phyloP scores from a whole-genome alignment of 2,329 filamentous ascomycete species.

The Pseudogymnoascus sp. region DNA sequence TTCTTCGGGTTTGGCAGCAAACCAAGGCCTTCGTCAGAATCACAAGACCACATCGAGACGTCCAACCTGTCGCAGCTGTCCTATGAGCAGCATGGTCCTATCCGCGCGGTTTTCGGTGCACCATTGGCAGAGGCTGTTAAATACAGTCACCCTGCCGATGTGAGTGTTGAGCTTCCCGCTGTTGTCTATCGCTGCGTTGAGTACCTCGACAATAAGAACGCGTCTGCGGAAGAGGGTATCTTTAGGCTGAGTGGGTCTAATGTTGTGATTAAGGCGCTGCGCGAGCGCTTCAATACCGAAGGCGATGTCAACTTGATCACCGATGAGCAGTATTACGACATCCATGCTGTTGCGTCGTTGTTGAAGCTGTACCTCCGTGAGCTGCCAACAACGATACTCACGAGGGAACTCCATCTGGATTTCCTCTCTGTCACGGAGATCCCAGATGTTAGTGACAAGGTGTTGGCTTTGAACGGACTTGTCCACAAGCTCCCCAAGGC shows the following conservation, averaged over 20 bases:
- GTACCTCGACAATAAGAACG: slow-evolving; percentile 78
- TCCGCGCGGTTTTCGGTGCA: slow-evolving; percentile 75
- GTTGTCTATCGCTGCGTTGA: slow-evolving; percentile 95
- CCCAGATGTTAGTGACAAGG: slow-evolving; percentile 66
- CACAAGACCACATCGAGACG: slow-evolving; percentile 47
- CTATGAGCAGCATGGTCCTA: slow-evolving; percentile 44
- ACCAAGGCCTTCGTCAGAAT: slow-evolving; percentile 52
- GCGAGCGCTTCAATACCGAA: slow-evolving; percentile 89
- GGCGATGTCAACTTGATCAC: slow-evolving; percentile 81
- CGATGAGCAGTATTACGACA: slow-evolving; percentile 84
- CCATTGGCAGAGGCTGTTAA: slow-evolving; percentile 80
- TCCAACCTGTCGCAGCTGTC: slow-evolving; percentile 38
- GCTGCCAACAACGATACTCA: slow-evolving; percentile 83
- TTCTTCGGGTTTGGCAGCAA: slow-evolving; percentile 65
- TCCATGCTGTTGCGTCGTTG: slow-evolving; percentile 89
- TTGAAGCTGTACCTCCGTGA: slow-evolving; percentile 93
- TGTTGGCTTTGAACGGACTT: slow-evolving; percentile 67
- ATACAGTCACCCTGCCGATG: slow-evolving; percentile 66
- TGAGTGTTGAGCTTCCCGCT: slow-evolving; percentile 72
- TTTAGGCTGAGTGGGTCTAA: slow-evolving; percentile 97
- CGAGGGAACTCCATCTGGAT: slow-evolving; percentile 80
- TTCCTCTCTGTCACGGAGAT: slow-evolving; percentile 83
- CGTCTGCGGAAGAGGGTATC: slow-evolving; percentile 83
- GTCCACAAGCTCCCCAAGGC: slow-evolving; percentile 72
- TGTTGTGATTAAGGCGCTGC: slow-evolving; percentile 81